A percentile compares a stretch with the other conserved stretches of the same genome.
Evolutionary conservation across 257 asterid species (phyloP).

Genomic region (Nicotiana attenuata): DNA sequence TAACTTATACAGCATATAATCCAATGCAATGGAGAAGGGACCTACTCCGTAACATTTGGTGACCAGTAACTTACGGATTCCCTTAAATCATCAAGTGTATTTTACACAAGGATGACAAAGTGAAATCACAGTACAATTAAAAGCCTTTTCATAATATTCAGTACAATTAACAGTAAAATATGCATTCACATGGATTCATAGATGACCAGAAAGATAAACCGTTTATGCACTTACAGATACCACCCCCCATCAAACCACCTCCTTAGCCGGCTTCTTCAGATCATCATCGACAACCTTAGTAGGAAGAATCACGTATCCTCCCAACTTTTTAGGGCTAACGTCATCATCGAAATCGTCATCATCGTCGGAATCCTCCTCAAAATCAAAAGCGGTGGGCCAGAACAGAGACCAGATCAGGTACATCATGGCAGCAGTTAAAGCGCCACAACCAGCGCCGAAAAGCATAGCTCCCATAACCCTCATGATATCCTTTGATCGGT

Average conservation of each 20-base stretch:
- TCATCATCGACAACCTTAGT: slow-evolving; percentile 37
- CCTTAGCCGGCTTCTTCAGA: slow-evolving; percentile 47
- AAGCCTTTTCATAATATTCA: not conserved
- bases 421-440: slow-evolving; percentile 58
- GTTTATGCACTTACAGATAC: not conserved
- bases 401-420: slow-evolving; percentile 59
- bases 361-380: slow-evolving; percentile 35
- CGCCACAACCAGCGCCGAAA: slow-evolving; percentile 76
- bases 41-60: not conserved
- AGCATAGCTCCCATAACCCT: slow-evolving; percentile 69
- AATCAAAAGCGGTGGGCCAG: slow-evolving; percentile 44
- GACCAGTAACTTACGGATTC: not conserved
- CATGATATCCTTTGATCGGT: slow-evolving; percentile 66
- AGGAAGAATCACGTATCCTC: slow-evolving; percentile 45
- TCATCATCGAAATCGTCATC: slow-evolving; percentile 33
- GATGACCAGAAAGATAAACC: not conserved
- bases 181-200: not conserved
- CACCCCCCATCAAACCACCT: slow-evolving; percentile 36
- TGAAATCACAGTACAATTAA: not conserved
- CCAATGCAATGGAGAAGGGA: not conserved
- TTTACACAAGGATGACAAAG: not conserved
- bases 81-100: not conserved
- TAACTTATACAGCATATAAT: too few relatives aligned
- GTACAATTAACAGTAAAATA: not conserved
- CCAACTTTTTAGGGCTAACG: slow-evolving; percentile 39